Percentiles rank a stretch among this genome's conserved stretches.
These are phyloP conservation scores for Rhynchosporium agropyri DNA, from an alignment of 2,329 filamentous ascomycete genomes.

Conservation along the genomic window DNA sequence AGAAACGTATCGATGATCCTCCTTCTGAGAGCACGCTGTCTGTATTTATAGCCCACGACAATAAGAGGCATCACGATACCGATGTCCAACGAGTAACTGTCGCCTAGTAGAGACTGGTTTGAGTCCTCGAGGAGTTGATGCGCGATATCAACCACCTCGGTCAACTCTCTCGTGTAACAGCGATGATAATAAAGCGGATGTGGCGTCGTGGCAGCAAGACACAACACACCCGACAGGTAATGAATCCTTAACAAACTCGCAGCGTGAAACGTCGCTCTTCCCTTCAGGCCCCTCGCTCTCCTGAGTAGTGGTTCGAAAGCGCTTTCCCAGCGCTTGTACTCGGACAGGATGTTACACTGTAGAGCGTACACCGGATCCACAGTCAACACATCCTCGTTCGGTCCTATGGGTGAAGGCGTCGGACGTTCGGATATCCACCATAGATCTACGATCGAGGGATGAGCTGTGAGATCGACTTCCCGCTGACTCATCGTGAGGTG, in stretches of 20 bases:
- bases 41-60: conserved; percentile 17
- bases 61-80: conserved; percentile 18
- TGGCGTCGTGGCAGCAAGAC: conserved; percentile 2
- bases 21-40: conserved; percentile 11
- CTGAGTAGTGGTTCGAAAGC: background rate
- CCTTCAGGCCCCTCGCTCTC: conserved; percentile 1
- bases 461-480: background rate
- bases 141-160: conserved; percentile 14
- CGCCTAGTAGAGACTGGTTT: background rate
- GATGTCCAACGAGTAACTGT: conserved; percentile 12
- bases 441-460: background rate
- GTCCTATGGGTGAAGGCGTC: background rate
- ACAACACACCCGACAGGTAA: background rate
- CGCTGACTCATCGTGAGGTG: conserved; percentile 12
- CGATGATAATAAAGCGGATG: conserved; percentile 1
- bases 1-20: conserved; percentile 12
- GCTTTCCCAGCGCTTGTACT: background rate
- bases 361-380: conserved; percentile 4
- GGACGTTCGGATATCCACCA: conserved; percentile 3
- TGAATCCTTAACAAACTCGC: background rate
- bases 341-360: conserved; percentile 5
- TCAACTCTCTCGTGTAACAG: conserved; percentile 12
- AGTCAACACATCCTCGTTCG: background rate
- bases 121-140: conserved; percentile 2
- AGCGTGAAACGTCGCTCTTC: background rate